These are phyloP conservation scores for Kalaharituber pfeilii DNA, from an alignment of 2,329 filamentous ascomycete genomes.

Conservation along the genomic window DNA sequence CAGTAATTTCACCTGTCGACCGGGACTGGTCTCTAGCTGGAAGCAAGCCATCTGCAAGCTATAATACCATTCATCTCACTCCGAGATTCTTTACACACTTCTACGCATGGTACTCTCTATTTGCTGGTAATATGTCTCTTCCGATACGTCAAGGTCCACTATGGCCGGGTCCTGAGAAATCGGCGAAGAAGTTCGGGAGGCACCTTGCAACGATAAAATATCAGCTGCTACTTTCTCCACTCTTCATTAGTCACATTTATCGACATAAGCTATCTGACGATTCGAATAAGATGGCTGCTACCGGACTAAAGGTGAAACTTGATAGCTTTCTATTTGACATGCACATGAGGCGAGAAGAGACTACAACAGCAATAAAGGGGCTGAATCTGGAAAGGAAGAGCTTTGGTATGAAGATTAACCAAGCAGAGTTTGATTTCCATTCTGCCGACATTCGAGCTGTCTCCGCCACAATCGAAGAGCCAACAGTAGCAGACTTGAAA, in stretches of 20 bases:
- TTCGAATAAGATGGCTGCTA: conserved; percentile 50
- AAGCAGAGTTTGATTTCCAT: conserved; percentile 80
- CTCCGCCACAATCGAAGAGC: conserved; percentile 73
- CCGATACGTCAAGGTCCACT: conserved; percentile 82
- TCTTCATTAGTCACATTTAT: conserved; percentile 94
- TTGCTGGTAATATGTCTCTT: conserved; percentile 83
- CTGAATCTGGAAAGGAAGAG: conserved; percentile 62
- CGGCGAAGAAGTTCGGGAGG: conserved; percentile 93
- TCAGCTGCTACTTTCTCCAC: conserved; percentile 72
- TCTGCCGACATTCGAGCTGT: conserved; percentile 84
- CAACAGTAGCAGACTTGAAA: conserved; percentile 58
- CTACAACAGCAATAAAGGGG: conserved; percentile 34
- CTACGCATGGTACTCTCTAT: conserved; percentile 94
- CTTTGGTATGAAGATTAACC: conserved; percentile 87
- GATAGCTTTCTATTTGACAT: conserved; percentile 96
- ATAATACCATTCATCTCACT: conserved; percentile 89
- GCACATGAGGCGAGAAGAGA: conserved; percentile 77
- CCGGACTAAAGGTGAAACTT: conserved; percentile 86
- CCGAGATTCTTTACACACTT: conserved; percentile 97
- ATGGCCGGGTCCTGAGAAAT: conserved; percentile 86
- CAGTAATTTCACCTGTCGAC: conserved; percentile 69
- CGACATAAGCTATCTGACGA: conserved; percentile 85
- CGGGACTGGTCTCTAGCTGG: conserved; percentile 70
- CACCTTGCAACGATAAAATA: conserved; percentile 99
- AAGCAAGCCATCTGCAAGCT: conserved; percentile 63